Evolutionary conservation across 345 rosid species (phyloP).

Genomic region (Arabidopsis suecica): DNA sequence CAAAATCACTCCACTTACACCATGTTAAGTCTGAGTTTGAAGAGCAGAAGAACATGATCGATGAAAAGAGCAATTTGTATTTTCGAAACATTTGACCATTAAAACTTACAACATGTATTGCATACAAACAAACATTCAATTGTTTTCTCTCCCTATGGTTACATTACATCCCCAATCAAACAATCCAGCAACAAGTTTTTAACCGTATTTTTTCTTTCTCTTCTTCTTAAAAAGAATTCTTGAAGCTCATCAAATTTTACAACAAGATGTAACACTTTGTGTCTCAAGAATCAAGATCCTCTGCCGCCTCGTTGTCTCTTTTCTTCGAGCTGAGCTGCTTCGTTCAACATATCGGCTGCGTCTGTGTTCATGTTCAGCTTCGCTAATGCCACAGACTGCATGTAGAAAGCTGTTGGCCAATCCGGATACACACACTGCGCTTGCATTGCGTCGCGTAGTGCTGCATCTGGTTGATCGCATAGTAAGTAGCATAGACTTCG

Average conservation of each 20-base stretch:
- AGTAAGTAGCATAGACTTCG: conserved; percentile 90
- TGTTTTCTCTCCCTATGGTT: conserved; percentile 31
- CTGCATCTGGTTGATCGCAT: conserved; percentile 86
- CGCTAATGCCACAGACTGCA: conserved; percentile 97
- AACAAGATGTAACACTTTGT: conserved; percentile 2
- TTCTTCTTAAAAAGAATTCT: conserved; percentile 14
- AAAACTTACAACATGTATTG: conserved; percentile 40
- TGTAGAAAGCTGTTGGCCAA: conserved; percentile 95
- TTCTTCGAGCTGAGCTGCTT: conserved; percentile 85
- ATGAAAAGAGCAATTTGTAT: neutral
- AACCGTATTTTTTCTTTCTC: neutral
- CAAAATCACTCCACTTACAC: neutral
- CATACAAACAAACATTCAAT: conserved; percentile 41
- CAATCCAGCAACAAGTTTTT: conserved; percentile 39
- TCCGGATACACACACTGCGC: conserved; percentile 86
- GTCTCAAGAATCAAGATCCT: conserved; percentile 50
- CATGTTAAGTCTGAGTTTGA: neutral
- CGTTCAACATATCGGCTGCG: conserved; percentile 93
- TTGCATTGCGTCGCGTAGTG: conserved; percentile 96
- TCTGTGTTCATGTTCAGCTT: conserved; percentile 95
- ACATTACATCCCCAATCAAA: conserved; percentile 47
- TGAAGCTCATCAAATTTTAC: conserved; percentile 35
- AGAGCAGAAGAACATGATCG: neutral
- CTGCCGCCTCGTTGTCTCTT: conserved; percentile 78
- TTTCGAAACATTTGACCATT: conserved; percentile 11